phyloP scores from a whole-genome alignment of 2,329 filamentous ascomycete genomes.

The Fusarium brevicatenulatum region DNA sequence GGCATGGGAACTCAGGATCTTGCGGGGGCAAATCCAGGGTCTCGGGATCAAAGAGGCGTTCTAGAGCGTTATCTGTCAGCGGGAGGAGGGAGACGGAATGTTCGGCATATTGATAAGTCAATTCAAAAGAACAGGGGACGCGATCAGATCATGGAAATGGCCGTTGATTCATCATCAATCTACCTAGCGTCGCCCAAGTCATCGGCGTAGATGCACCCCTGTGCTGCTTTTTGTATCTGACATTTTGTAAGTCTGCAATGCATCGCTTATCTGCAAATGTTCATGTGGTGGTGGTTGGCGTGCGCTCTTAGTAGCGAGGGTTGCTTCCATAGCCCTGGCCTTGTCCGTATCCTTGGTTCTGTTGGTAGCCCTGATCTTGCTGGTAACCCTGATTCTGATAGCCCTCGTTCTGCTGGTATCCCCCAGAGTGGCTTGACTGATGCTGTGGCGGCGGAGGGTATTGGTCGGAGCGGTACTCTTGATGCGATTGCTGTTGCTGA shows the following conservation, averaged over 20 bases:
- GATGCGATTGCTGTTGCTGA: conserved; percentile 25
- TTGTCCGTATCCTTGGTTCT: conserved; percentile 5
- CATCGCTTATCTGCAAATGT: not conserved
- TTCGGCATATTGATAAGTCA: not conserved
- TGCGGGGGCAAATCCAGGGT: not conserved
- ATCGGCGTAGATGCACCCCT: not conserved
- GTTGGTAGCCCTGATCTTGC: conserved; percentile 8
- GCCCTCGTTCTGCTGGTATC: conserved; percentile 36
- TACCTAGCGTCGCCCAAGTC: not conserved
- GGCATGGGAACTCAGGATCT: not conserved
- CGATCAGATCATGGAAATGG: not conserved
- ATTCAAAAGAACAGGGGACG: not conserved
- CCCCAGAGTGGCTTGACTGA: conserved; percentile 24
- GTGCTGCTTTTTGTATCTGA: not conserved
- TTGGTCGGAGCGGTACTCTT: conserved; percentile 41
- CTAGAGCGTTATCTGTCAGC: not conserved
- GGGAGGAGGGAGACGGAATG: not conserved
- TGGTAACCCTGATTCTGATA: conserved; percentile 22
- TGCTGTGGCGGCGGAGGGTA: conserved; percentile 24
- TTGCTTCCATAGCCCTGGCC: conserved; percentile 3
- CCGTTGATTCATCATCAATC: conserved; percentile 14
- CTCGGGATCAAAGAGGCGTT: not conserved
- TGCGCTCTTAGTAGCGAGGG: not conserved
- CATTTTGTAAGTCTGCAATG: not conserved
- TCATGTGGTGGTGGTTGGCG: not conserved